Evolutionary conservation across 352 stramenopile genomes (phyloP).

Genomic region (Pythium utonaiense): DNA sequence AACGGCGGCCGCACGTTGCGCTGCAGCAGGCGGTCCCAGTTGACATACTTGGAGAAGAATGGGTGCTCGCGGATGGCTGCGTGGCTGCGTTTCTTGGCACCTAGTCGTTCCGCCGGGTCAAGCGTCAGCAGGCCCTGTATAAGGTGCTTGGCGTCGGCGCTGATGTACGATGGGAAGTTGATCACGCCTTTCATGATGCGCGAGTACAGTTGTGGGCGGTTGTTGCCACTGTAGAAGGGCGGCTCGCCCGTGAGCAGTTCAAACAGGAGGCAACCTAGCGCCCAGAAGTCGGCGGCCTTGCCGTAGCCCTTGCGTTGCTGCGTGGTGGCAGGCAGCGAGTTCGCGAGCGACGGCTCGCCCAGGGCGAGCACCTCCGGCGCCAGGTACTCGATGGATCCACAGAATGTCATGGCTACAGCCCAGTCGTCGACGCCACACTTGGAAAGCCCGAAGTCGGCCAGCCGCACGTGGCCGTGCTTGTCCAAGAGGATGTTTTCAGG

Average conservation of each 20-base stretch:
- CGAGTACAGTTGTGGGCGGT: constrained; percentile 86
- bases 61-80: constrained; percentile 70
- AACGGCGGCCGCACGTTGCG: constrained; percentile 52
- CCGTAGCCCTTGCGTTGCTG: constrained; percentile 78
- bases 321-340: too few relatives aligned
- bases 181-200: constrained; percentile 60
- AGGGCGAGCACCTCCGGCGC: constrained; percentile 81
- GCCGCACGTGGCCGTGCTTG: constrained; percentile 86
- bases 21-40: constrained; percentile 56
- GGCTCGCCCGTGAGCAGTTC: constrained; percentile 73
- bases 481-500: constrained; percentile 89
- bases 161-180: constrained; percentile 53
- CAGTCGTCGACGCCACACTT: constrained; percentile 82
- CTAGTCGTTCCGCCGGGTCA: constrained; percentile 73
- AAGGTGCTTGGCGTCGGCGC: constrained; percentile 56
- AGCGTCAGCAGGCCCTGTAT: constrained; percentile 74
- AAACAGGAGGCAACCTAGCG: constrained; percentile 73
- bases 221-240: constrained; percentile 65
- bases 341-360: too few relatives aligned
- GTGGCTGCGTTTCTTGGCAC: constrained; percentile 67
- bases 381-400: constrained; percentile 85
- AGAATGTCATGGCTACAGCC: constrained; percentile 85
- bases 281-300: constrained; percentile 81
- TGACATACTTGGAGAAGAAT: constrained; percentile 75
- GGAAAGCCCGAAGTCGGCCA: constrained; percentile 85